These are phyloP conservation scores for Polygonum maritimum DNA, from an alignment of 148 eudicot genomes.

Conservation along the genomic window DNA sequence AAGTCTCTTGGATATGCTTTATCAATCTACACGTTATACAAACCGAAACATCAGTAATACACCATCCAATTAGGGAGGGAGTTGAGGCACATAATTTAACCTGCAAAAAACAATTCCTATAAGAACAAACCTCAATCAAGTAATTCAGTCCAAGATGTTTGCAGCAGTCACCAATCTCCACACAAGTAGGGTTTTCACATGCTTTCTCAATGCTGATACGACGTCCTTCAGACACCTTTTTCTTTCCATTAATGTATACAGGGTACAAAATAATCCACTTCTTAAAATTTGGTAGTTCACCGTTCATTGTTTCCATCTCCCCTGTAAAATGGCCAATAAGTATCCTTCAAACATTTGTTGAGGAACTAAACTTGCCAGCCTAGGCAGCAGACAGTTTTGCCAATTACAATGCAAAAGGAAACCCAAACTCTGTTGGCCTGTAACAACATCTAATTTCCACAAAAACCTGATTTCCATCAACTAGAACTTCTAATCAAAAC, in stretches of 20 bases:
- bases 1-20: conserved; percentile 91
- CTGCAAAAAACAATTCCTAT: neutral
- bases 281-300: conserved; percentile 45
- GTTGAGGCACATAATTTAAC: neutral
- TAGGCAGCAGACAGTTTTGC: neutral
- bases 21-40: conserved; percentile 30
- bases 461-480: neutral
- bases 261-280: conserved; percentile 73
- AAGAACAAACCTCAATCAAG: conserved; percentile 48
- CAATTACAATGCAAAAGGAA: neutral
- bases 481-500: neutral
- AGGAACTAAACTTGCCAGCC: neutral
- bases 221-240: conserved; percentile 72
- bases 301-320: conserved; percentile 26
- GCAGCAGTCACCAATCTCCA: conserved; percentile 72
- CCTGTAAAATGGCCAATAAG: neutral
- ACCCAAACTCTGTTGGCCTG: neutral
- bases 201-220: conserved; percentile 56
- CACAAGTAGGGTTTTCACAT: conserved; percentile 72
- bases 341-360: neutral
- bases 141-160: conserved; percentile 49
- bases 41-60: neutral
- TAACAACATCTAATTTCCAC: neutral
- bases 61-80: neutral
- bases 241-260: conserved; percentile 70